Percentiles rank a stretch among this genome's conserved stretches.
phyloP scores from a whole-genome alignment of 208 protist species.

The Trypanosoma vivax region DNA sequence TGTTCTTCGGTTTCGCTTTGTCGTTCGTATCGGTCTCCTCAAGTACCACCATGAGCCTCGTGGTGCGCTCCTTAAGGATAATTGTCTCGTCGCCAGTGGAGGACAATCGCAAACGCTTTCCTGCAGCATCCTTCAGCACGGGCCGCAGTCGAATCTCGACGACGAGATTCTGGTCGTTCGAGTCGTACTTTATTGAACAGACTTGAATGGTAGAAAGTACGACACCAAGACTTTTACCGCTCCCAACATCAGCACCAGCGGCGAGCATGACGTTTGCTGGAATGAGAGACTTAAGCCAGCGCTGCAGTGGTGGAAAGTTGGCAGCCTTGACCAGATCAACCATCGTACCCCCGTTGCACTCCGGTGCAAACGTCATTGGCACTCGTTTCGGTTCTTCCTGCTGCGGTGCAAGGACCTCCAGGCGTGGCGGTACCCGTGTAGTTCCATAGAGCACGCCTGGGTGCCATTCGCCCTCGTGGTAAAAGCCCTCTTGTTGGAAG shows the following conservation, averaged over 20 bases:
- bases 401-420: conserved; percentile 48
- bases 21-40: conserved; percentile 8
- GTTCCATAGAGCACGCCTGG: conserved; percentile 57
- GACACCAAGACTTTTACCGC: conserved; percentile 18
- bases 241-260: conserved; percentile 1
- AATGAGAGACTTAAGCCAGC: conserved; percentile 47
- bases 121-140: conserved; percentile 32
- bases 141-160: conserved; percentile 58
- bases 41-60: conserved; percentile 62
- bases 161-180: conserved; percentile 21
- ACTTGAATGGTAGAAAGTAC: conserved; percentile 49
- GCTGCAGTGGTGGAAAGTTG: conserved; percentile 71
- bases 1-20: conserved; percentile 1
- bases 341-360: conserved; percentile 54
- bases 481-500: conserved; percentile 79
- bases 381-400: conserved; percentile 43
- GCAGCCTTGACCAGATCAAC: conserved; percentile 67
- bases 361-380: conserved; percentile 53
- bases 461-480: conserved; percentile 55
- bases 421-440: conserved; percentile 42
- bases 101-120: conserved; percentile 30
- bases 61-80: conserved; percentile 49
- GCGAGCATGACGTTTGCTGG: conserved; percentile 7
- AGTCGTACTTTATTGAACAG: conserved; percentile 42
- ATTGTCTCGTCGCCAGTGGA: conserved; percentile 41